Conservation (phyloP, 2,329 filamentous ascomycete genomes). For the Tothia fuscella region DNA sequence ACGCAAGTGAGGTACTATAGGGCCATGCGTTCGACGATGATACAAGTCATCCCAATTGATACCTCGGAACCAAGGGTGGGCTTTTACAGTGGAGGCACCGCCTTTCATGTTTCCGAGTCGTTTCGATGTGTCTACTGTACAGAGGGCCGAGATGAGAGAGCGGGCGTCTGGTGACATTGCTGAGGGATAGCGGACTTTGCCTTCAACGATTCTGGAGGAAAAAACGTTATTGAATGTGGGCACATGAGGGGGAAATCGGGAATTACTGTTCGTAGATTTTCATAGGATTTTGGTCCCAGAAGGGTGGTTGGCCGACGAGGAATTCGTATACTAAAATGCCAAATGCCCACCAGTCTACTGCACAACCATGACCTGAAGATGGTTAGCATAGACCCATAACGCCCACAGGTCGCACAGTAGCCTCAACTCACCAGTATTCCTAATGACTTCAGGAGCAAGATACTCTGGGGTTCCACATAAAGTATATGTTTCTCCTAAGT, state of each 20-base stretch:
- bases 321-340: slow-evolving; percentile 79
- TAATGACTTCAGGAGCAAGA: slow-evolving; percentile 72
- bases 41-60: slow-evolving; percentile 66
- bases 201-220: slow-evolving; percentile 58
- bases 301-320: slow-evolving; percentile 71
- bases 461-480: slow-evolving; percentile 77
- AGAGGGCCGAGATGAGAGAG: slow-evolving; percentile 64
- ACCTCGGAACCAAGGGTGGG: slow-evolving; percentile 61
- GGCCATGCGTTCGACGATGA: slow-evolving; percentile 50
- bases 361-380: slow-evolving; percentile 52
- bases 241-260: not conserved
- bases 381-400: slow-evolving; percentile 3
- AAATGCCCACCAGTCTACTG: slow-evolving; percentile 81
- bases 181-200: slow-evolving; percentile 61
- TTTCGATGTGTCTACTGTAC: slow-evolving; percentile 66
- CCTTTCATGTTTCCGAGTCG: slow-evolving; percentile 69
- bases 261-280: slow-evolving; percentile 64
- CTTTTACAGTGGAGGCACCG: slow-evolving; percentile 58
- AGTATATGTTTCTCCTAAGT: slow-evolving; percentile 60
- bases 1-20: slow-evolving; percentile 63
- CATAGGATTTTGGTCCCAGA: slow-evolving; percentile 78
- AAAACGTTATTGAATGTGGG: not conserved
- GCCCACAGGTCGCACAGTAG: slow-evolving; percentile 3
- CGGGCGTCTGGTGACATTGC: slow-evolving; percentile 56
- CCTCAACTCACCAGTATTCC: slow-evolving; percentile 58